Evolutionary conservation across 2,329 filamentous ascomycete species (phyloP), one percentile per base, ranked within the genome.

Genomic region (Cercospora berteroae): DNA sequence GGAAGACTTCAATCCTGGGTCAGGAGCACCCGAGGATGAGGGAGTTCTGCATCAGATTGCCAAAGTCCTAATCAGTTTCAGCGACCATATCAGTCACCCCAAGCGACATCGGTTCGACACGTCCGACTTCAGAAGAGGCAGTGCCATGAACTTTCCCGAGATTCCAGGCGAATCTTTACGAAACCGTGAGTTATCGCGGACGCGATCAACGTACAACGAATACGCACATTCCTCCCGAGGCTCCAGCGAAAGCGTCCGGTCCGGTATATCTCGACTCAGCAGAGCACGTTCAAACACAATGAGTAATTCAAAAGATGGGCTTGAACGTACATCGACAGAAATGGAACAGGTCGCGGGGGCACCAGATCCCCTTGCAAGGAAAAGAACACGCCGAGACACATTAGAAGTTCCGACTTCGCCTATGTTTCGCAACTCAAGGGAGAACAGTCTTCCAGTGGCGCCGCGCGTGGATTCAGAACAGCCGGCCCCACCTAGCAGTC

Each of bases 161-260:
- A 79, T 87, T 0, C 87, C 87, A 0, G 87, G 85, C 2, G 86
- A 89, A 69, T 71, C 68, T 1, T 67, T 76, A 2, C 80, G 84
- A 31, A 87, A 87, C 57, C 9, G 67, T 31, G 48, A 65, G 29
- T 48, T 72, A 67, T 70, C 71, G 63, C 65, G 68, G 3, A 69
- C 64, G 3, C 52, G 61, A 5, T 68, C 68, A 7, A 66, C 62
- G 3, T 58, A 62, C 44, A 67, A 69, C 18, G 68, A 63, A 5
- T 55, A 63, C 20, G 60, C 60, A 12, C 44, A 63, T 20, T 60
- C 70, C 23, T 44, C 27, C 2, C 39, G 67, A 56, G 63, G 55
- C 18, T 66, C 64, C 3, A 60, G 56, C 13, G 67, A 63, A 27
- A 68, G 66, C 31, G 57, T 55, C 7, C 42, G 42, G 13, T 64